phyloP scores from a whole-genome alignment of 257 asterid genomes.

The Capsicum pubescens region DNA sequence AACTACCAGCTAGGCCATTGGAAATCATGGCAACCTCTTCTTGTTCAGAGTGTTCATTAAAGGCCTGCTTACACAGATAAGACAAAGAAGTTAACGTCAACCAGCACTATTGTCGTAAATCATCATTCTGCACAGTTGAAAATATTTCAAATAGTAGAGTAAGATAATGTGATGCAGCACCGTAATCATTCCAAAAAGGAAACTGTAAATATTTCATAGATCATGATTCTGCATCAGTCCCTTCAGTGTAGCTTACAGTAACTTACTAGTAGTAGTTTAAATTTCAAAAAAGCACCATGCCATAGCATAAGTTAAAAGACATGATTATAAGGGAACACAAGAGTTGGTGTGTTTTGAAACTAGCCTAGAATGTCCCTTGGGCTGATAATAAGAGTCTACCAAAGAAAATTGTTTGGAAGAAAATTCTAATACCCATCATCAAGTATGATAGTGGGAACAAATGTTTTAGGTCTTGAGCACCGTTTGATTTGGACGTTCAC shows the following conservation, averaged over 20 bases:
- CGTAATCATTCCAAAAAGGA: not conserved
- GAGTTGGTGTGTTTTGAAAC: not conserved
- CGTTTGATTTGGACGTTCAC: not conserved
- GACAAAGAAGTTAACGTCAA: not conserved
- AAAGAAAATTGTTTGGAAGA: not conserved
- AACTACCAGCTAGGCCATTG: constrained; percentile 2
- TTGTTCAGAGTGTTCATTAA: not conserved
- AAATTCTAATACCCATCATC: not conserved
- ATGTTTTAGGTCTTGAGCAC: not conserved
- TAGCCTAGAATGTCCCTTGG: not conserved
- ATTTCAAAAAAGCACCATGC: not conserved
- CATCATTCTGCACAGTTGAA: not conserved
- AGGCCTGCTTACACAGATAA: constrained; percentile 16
- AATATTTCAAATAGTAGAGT: not conserved
- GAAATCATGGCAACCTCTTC: constrained; percentile 21
- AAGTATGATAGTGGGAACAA: not conserved
- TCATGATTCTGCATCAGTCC: not conserved
- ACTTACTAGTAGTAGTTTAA: not conserved
- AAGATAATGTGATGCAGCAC: not conserved
- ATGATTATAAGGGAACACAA: not conserved
- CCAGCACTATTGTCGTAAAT: not conserved
- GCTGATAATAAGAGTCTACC: not conserved
- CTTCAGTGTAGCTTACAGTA: not conserved
- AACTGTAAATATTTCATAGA: not conserved
- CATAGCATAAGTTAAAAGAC: not conserved